Evolutionary conservation across 2,329 filamentous ascomycete species (phyloP).

Genomic region (Xylaria sp.): DNA sequence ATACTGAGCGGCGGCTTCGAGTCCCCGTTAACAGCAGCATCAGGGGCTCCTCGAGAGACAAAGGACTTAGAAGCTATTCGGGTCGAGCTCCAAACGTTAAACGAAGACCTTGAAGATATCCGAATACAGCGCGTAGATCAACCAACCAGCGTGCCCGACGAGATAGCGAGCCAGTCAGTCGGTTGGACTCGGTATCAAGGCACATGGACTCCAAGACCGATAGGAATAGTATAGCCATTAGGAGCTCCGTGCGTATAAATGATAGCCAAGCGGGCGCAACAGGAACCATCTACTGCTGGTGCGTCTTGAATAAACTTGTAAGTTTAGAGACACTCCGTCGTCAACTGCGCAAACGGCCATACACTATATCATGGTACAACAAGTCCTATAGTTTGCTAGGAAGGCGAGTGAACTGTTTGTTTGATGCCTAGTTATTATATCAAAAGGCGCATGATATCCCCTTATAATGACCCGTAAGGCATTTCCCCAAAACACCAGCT

Average conservation of each 20-base stretch:
- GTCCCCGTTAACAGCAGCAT: conserved; percentile 1
- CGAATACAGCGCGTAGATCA: conserved; percentile 21
- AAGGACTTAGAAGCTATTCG: conserved; percentile 42
- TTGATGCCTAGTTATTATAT: too few species aligned
- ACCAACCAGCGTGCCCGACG: conserved; percentile 33
- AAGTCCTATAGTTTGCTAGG: background rate
- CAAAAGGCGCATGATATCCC: too few species aligned
- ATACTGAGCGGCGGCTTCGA: conserved; percentile 49
- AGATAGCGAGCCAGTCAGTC: conserved; percentile 38
- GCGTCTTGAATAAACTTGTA: background rate
- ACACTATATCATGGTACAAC: too few species aligned
- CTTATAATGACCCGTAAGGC: too few species aligned
- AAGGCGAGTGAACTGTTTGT: too few species aligned
- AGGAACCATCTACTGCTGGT: background rate
- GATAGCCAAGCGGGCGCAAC: background rate
- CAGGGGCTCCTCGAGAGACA: background rate
- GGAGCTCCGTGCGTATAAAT: background rate
- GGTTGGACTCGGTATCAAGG: conserved; percentile 64
- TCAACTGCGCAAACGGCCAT: background rate
- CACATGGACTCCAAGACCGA: conserved; percentile 67
- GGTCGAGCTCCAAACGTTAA: conserved; percentile 43
- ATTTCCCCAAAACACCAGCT: too few species aligned
- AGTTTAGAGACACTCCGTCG: background rate
- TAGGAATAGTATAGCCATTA: conserved; percentile 59
- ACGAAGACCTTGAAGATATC: conserved; percentile 39